These are phyloP conservation scores for Stentor coeruleus DNA, from an alignment of 73 alveolate genomes.

Conservation along the genomic window DNA sequence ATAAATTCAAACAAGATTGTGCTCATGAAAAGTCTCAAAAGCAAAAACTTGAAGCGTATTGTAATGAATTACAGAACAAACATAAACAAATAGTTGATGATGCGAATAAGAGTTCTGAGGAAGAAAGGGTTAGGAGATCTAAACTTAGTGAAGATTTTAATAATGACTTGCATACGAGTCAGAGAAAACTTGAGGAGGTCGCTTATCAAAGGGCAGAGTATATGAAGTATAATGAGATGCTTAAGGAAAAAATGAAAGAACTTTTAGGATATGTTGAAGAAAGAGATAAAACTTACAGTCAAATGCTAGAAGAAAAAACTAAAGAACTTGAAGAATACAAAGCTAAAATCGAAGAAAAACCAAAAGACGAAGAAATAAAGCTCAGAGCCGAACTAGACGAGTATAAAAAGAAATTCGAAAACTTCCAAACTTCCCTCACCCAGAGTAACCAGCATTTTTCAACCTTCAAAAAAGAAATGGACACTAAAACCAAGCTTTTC, in stretches of 20 bases:
- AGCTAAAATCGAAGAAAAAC: not conserved
- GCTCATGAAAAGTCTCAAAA: not conserved
- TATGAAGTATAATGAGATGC: not conserved
- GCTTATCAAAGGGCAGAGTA: not conserved
- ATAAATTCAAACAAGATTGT: not conserved
- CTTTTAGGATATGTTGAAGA: constrained; percentile 5
- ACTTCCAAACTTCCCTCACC: not conserved
- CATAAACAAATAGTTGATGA: constrained; percentile 12
- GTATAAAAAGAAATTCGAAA: not conserved
- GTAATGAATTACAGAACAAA: constrained; percentile 7
- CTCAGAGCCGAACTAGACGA: not conserved
- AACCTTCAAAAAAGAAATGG: constrained; percentile 22
- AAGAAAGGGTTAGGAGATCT: not conserved
- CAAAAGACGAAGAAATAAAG: not conserved
- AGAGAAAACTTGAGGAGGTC: not conserved
- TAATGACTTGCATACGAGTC: not conserved
- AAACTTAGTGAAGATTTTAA: not conserved
- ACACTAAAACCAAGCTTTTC: constrained; percentile 2
- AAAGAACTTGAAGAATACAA: not conserved
- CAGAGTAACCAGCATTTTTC: constrained; percentile 3
- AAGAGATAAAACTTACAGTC: not conserved
- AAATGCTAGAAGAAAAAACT: not conserved
- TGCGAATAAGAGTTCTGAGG: not conserved
- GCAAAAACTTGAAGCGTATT: not conserved
- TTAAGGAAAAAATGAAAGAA: constrained; percentile 5